Conservation (phyloP, 495 filamentous ascomycete genomes). For the Aspergillus diversus region DNA sequence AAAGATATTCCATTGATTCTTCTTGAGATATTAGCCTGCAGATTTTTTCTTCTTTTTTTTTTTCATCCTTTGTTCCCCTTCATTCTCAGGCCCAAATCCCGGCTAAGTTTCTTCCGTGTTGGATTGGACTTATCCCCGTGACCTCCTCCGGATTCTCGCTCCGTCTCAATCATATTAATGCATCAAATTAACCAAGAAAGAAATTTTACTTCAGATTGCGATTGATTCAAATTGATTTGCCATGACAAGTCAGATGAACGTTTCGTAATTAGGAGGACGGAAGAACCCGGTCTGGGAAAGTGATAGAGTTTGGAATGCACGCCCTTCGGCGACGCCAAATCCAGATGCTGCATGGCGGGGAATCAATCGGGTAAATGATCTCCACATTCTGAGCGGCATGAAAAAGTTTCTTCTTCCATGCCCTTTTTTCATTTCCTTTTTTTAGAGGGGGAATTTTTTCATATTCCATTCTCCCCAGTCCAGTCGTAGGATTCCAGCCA, state of each 20-base stretch:
- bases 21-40: no score
- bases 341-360: slow-evolving; percentile 21
- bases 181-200: slow-evolving; percentile 2
- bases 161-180: not conserved
- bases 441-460: not conserved
- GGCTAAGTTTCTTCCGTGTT: no score
- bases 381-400: slow-evolving; percentile 5
- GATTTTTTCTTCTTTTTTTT: no score
- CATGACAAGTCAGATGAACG: slow-evolving; percentile 14
- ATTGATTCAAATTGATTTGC: not conserved
- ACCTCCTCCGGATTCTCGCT: no score
- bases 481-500: not conserved
- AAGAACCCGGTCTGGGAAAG: slow-evolving; percentile 9
- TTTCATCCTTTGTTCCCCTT: no score
- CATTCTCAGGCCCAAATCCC: no score
- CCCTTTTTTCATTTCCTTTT: not conserved
- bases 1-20: no score
- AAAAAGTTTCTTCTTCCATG: not conserved
- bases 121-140: no score
- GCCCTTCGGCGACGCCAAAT: slow-evolving; percentile 41
- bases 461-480: not conserved
- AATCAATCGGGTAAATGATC: slow-evolving; percentile 22
- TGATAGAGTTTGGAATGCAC: slow-evolving; percentile 33
- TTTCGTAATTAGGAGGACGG: slow-evolving; percentile 3
- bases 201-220: not conserved